Conservation (phyloP, 352 stramenopile species). For the Aphanomyces astaci region DNA sequence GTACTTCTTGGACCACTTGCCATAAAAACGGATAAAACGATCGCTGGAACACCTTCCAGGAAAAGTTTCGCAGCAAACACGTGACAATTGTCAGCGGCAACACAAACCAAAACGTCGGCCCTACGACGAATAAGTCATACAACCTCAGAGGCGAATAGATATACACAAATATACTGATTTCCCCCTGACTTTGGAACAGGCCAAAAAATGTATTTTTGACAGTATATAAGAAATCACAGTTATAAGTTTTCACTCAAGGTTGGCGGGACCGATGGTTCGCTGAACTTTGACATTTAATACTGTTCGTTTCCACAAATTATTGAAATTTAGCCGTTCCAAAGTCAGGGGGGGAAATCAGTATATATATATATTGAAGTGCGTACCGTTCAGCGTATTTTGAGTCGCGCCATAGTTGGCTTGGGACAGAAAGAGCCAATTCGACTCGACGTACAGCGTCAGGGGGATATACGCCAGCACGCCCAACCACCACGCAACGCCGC, state of each 20-base stretch:
- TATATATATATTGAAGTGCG: constrained; percentile 17
- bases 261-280: no score
- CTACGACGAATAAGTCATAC: no score
- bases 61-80: constrained; percentile 52
- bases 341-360: no score
- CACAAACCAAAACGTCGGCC: constrained; percentile 46
- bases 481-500: constrained; percentile 42
- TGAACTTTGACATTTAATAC: no score
- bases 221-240: no score
- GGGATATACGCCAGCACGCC: constrained; percentile 63
- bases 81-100: constrained; percentile 46
- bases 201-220: no score
- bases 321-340: no score
- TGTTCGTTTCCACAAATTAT: no score
- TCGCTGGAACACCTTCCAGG: constrained; percentile 64
- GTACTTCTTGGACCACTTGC: constrained; percentile 73
- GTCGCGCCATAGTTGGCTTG: constrained; percentile 62
- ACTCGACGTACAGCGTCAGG: constrained; percentile 53
- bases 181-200: not conserved
- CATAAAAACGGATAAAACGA: constrained; percentile 64
- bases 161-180: no score
- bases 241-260: no score
- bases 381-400: constrained; percentile 59
- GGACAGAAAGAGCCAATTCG: constrained; percentile 51
- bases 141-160: no score